A percentile compares a stretch with the other conserved stretches of the same genome.
These are phyloP conservation scores for Reutealis trisperma DNA, from an alignment of 345 rosid genomes.

Conservation along the genomic window DNA sequence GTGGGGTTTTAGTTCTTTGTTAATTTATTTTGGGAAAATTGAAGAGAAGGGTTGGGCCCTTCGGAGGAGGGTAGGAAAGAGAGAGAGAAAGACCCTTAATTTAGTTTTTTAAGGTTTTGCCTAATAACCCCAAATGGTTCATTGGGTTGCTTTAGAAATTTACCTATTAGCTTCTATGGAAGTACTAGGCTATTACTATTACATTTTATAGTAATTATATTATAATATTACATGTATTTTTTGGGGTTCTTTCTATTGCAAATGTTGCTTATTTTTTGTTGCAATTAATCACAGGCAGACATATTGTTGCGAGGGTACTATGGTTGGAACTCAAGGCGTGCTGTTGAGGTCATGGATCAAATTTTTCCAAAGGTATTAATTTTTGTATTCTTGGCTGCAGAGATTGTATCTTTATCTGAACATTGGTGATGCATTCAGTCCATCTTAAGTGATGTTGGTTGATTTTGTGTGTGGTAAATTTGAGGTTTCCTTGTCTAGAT, in stretches of 20 bases:
- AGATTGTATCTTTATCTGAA: neutral
- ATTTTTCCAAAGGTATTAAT: conserved; percentile 78
- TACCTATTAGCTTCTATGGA: neutral
- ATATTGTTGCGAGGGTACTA: conserved; percentile 78
- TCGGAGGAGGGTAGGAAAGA: no score
- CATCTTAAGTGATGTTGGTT: neutral
- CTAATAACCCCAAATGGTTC: neutral
- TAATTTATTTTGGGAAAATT: neutral
- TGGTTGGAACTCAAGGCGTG: conserved; percentile 95
- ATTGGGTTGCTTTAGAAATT: neutral
- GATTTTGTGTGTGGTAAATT: neutral
- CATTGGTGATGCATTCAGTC: neutral
- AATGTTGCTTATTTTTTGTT: neutral
- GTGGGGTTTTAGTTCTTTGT: neutral
- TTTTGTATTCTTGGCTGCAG: neutral
- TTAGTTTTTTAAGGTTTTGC: neutral
- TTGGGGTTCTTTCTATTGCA: neutral
- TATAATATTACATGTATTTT: neutral
- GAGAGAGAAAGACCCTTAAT: no score
- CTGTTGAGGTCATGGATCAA: conserved; percentile 73
- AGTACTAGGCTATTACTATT: neutral
- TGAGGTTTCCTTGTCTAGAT: neutral
- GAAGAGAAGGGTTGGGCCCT: neutral
- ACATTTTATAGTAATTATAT: neutral
- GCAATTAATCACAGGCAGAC: conserved; percentile 61